phyloP scores from a whole-genome alignment of 805 yeast genomes.

The Suhomyces sp. region DNA sequence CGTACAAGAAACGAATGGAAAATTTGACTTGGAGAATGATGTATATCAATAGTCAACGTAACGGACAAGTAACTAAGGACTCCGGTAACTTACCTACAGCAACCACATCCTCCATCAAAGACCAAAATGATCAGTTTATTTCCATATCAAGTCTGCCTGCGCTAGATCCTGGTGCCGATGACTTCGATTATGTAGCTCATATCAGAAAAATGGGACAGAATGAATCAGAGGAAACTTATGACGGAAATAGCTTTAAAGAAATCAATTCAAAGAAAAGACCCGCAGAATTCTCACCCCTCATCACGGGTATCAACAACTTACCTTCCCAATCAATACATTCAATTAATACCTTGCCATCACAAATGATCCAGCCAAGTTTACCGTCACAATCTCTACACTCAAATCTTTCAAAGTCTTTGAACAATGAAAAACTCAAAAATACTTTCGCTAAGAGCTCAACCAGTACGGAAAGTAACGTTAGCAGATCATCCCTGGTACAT shows the following conservation, averaged over 20 bases:
- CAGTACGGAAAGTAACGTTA: neutral
- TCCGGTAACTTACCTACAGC: too few relatives aligned
- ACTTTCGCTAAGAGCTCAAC: too few relatives aligned
- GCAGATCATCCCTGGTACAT: conserved; percentile 2
- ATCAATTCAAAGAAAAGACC: conserved; percentile 17
- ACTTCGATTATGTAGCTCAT: conserved; percentile 65
- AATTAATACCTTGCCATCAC: conserved; percentile 1
- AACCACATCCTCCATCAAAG: too few relatives aligned
- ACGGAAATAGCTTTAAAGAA: neutral
- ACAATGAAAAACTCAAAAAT: conserved; percentile 20
- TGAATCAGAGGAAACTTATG: conserved; percentile 13
- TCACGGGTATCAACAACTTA: conserved; percentile 6
- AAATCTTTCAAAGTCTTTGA: conserved; percentile 16
- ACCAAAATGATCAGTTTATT: too few relatives aligned
- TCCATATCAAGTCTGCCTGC: conserved; percentile 2
- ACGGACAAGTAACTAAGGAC: neutral
- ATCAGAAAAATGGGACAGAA: conserved; percentile 55
- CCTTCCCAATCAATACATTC: conserved; percentile 4
- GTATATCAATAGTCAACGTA: conserved; percentile 42
- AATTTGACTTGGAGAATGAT: conserved; percentile 88
- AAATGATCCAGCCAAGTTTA: conserved; percentile 1
- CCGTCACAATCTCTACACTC: conserved; percentile 4
- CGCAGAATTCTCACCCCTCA: conserved; percentile 22
- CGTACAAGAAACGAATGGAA: conserved; percentile 75
- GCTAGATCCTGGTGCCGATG: conserved; percentile 35